A percentile compares a stretch with the other conserved stretches of the same genome.
phyloP scores from a whole-genome alignment of 1,139 yeast species.

The Tardiomyces digboiensis region DNA sequence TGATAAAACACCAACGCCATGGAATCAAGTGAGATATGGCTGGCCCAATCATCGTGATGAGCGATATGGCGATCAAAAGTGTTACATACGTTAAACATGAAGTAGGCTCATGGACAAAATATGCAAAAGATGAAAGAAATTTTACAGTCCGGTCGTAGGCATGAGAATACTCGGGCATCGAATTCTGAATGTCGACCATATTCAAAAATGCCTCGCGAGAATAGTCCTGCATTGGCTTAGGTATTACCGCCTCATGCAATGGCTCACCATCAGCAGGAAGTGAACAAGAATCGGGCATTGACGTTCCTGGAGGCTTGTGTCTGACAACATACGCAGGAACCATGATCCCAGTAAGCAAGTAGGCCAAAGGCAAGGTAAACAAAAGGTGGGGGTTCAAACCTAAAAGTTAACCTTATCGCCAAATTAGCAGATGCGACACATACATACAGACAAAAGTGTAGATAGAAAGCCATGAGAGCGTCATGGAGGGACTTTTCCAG shows the following conservation, averaged over 20 bases:
- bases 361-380: conserved; percentile 42
- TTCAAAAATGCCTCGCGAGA: conserved; percentile 72
- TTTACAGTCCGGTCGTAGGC: conserved; percentile 48
- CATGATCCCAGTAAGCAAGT: conserved; percentile 46
- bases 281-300: conserved; percentile 22
- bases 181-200: conserved; percentile 77
- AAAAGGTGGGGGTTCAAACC: conserved; percentile 57
- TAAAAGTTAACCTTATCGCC: too few species aligned
- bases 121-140: conserved; percentile 48
- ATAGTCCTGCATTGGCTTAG: conserved; percentile 72
- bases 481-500: conserved; percentile 59
- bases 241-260: conserved; percentile 38
- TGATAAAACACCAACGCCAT: background rate
- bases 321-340: conserved; percentile 58
- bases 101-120: conserved; percentile 53
- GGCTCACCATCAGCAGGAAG: conserved; percentile 48
- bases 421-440: too few species aligned
- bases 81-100: conserved; percentile 32
- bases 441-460: conserved; percentile 47
- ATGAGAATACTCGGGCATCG: conserved; percentile 60
- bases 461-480: conserved; percentile 48
- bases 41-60: background rate
- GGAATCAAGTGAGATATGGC: background rate
- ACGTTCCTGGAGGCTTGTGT: conserved; percentile 22
- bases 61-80: background rate